phyloP scores from a whole-genome alignment of 2,329 filamentous ascomycete species.

The Dendryphion nanum region DNA sequence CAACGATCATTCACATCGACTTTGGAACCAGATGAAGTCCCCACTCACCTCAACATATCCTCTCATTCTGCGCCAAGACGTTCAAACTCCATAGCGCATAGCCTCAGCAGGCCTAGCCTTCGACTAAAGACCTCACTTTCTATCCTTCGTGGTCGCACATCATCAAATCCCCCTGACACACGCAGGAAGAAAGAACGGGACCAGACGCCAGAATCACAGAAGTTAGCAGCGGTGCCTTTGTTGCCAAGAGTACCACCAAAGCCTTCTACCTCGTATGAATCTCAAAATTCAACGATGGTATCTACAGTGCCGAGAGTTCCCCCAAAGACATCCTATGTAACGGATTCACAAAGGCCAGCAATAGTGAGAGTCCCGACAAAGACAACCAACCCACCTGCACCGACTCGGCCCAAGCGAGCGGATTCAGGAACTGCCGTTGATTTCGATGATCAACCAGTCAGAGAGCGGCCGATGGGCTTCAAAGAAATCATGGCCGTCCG shows the following conservation, averaged over 20 bases:
- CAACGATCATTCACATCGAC: conserved; percentile 16
- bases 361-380: not conserved
- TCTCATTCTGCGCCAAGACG: conserved; percentile 15
- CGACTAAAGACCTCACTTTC: conserved; percentile 26
- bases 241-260: too few relatives aligned
- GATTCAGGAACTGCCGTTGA: conserved; percentile 35
- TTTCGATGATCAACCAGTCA: conserved; percentile 14
- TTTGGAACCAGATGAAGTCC: conserved; percentile 23
- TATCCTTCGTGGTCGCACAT: conserved; percentile 16
- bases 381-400: conserved; percentile 1
- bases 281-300: too few relatives aligned
- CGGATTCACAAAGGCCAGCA: too few relatives aligned
- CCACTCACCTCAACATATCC: conserved; percentile 21
- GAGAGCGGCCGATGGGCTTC: conserved; percentile 28
- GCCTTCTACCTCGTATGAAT: too few relatives aligned
- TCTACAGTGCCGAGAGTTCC: too few relatives aligned
- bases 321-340: too few relatives aligned
- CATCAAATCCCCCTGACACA: conserved; percentile 14
- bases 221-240: too few relatives aligned
- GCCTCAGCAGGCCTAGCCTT: conserved; percentile 24
- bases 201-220: not conserved
- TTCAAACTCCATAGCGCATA: conserved; percentile 24
- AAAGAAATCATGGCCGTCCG: conserved; percentile 27
- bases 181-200: conserved; percentile 5
- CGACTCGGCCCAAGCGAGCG: conserved; percentile 19